phyloP scores from a whole-genome alignment of 148 eudicot species.

The Chenopodium formosanum region DNA sequence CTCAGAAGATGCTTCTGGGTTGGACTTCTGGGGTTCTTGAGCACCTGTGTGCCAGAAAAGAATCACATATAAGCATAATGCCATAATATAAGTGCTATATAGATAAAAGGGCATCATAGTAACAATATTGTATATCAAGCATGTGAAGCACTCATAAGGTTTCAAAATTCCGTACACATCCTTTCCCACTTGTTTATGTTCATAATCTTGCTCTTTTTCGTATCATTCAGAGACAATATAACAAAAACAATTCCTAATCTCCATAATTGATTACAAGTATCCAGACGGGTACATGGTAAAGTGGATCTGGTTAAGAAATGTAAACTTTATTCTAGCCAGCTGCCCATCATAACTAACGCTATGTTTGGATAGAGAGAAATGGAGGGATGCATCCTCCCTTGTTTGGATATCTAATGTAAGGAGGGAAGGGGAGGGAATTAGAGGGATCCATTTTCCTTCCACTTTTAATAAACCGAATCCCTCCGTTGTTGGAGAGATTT shows the following conservation, averaged over 20 bases:
- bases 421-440: no score
- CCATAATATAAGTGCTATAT: background rate
- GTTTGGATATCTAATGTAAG: no score
- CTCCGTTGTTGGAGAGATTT: no score
- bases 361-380: no score
- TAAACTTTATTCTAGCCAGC: background rate
- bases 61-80: background rate
- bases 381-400: no score
- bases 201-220: background rate
- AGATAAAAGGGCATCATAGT: background rate
- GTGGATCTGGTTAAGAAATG: background rate
- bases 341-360: background rate
- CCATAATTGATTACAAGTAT: background rate
- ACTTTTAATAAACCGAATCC: no score
- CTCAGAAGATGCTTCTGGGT: constrained; percentile 46
- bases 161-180: background rate
- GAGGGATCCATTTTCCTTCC: no score
- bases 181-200: background rate
- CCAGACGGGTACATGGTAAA: background rate
- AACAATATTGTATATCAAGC: background rate
- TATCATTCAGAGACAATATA: background rate
- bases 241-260: background rate
- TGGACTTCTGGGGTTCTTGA: constrained; percentile 31
- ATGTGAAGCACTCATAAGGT: background rate
- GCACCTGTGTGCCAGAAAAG: constrained; percentile 39